Base-by-base conservation (phyloP, 2,329 filamentous ascomycete genomes). In the Monosporascus ibericus region DNA sequence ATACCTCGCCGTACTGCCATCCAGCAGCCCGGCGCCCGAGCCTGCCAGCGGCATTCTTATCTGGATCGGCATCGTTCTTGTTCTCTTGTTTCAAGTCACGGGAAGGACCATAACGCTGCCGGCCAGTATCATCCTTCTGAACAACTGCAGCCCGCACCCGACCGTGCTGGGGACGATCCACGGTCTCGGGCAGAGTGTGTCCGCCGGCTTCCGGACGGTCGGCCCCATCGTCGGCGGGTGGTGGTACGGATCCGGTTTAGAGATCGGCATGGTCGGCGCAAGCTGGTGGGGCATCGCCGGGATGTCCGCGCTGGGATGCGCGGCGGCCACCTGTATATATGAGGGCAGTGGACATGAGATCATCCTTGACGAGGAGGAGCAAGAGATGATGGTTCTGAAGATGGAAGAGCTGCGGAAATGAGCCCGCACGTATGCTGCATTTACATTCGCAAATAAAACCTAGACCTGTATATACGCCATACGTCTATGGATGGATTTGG, bases 61-160 rank as follows among this genome's bases (percentile, higher is more conserved):
- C 36, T 88, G 82, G 85, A 68, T 77, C 1, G 78, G 78, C 17
- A 84, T 88, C 53, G 74, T 77, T 0, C 63, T 80, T 2, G 83
- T 89, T 2, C 73, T 89, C 2, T 74, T 82, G 17, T 65, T 90
- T 8, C 88, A 92, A 64, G 87, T 90, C 17, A 74, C 85, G 4
- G 87, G 85, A 0, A 77, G 88, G 27, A 92, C 88, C 0, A 90
- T 92, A 60, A 78, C 78, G 0, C 68, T 81, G 8, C 80, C 80
- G 1, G 78, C 78, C 3, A 80, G 76, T 62, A 80, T 81, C 37
- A 82, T 84, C 52, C 66, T 84, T 8, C 69, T 84, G 44, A 84
- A 84, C 59, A 84, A 85, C 61, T 79, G 79, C 59, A 79, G 77
- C 39, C 81, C 81, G 1, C 78, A 82, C 58, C 79, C 79, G 0